Conservation (phyloP, 768 basidiomycete genomes). For the Phanerodontia chrysosporium region DNA sequence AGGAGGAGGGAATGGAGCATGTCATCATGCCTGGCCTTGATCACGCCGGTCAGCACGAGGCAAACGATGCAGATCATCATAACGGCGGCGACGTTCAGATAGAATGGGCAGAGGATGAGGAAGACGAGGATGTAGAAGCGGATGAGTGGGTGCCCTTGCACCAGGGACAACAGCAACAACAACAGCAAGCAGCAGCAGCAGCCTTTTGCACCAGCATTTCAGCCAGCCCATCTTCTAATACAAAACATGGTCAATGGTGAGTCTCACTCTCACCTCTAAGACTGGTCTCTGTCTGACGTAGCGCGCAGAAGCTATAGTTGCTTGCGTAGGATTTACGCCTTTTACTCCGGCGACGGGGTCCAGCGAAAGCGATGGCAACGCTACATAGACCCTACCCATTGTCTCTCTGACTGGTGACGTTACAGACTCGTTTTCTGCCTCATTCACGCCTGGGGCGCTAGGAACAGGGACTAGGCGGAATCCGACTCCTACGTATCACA, state of each 20-base stretch:
- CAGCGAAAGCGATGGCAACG: too few relatives aligned
- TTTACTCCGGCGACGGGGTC: background rate
- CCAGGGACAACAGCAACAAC: too few relatives aligned
- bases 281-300: background rate
- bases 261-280: background rate
- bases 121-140: background rate
- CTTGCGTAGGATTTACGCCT: background rate
- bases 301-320: background rate
- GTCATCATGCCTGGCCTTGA: background rate
- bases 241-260: background rate
- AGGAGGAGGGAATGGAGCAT: background rate
- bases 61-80: too few relatives aligned
- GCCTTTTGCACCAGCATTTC: background rate
- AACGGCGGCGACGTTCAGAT: too few relatives aligned
- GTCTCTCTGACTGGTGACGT: background rate
- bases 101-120: too few relatives aligned
- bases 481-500: background rate
- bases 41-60: background rate
- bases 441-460: background rate
- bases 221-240: background rate
- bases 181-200: background rate
- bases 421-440: conserved; percentile 5
- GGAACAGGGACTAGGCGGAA: conserved; percentile 12
- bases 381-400: too few relatives aligned
- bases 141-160: background rate